A percentile compares a stretch with the other conserved stretches of the same genome.
These are phyloP conservation scores for Schizothecium vesticola DNA, from an alignment of 495 filamentous ascomycete species.

Conservation along the genomic window DNA sequence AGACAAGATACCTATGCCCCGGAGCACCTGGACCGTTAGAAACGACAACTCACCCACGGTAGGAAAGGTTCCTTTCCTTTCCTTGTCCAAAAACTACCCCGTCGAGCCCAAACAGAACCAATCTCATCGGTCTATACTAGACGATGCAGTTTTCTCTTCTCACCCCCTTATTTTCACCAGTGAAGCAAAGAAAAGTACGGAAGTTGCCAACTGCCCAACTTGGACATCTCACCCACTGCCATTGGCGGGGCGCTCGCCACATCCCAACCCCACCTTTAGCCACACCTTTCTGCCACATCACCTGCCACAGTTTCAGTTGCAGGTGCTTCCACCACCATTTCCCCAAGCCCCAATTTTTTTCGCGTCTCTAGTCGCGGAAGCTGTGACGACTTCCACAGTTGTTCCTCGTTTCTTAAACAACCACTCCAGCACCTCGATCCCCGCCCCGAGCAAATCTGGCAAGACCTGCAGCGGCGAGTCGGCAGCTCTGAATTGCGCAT, in stretches of 20 bases:
- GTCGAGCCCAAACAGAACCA: background rate
- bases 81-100: background rate
- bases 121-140: background rate
- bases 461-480: background rate
- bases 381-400: background rate
- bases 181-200: background rate
- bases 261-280: background rate
- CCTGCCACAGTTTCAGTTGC: background rate
- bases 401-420: background rate
- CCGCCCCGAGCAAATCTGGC: background rate
- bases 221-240: background rate
- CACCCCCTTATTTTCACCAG: background rate
- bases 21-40: too few relatives aligned
- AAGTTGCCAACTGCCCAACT: background rate
- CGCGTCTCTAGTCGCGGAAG: background rate
- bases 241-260: background rate
- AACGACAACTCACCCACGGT: background rate
- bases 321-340: background rate
- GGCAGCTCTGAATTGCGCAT: background rate
- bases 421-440: background rate
- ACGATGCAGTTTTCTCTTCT: background rate
- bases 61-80: background rate
- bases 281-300: background rate
- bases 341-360: conserved; percentile 1
- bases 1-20: too few relatives aligned